These are phyloP conservation scores for Mrakia frigida DNA, from an alignment of 768 basidiomycete genomes.

Conservation along the genomic window DNA sequence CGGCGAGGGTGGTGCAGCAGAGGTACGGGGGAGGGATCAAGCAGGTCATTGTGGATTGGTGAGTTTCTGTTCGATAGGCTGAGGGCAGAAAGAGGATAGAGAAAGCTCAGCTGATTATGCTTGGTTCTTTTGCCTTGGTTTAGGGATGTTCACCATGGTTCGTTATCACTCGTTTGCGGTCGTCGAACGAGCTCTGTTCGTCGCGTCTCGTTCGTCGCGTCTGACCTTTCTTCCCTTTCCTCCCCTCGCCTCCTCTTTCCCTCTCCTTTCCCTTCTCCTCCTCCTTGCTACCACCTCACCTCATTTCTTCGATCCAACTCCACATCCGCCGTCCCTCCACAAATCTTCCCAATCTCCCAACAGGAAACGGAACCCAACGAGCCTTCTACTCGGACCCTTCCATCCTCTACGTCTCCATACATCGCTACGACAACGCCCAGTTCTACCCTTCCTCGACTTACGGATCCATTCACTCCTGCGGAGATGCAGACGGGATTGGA, in stretches of 20 bases:
- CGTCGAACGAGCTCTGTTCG: background rate
- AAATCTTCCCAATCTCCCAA: background rate
- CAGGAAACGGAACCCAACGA: conserved; percentile 94
- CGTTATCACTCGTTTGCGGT: conserved; percentile 30
- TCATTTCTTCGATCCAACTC: background rate
- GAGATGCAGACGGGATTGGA: conserved; percentile 75
- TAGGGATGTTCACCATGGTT: conserved; percentile 96
- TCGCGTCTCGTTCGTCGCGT: background rate
- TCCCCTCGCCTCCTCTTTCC: too few species aligned
- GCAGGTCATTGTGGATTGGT: conserved; percentile 95
- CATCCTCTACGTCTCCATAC: conserved; percentile 88
- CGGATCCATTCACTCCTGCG: conserved; percentile 78
- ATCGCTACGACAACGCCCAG: conserved; percentile 83
- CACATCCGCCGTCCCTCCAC: background rate
- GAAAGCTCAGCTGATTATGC: conserved; percentile 5
- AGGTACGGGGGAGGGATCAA: conserved; percentile 60
- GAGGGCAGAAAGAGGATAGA: background rate
- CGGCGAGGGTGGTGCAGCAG: conserved; percentile 72
- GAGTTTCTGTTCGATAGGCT: conserved; percentile 41
- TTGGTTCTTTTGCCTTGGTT: background rate
- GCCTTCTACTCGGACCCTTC: conserved; percentile 90
- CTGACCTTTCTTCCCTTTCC: background rate
- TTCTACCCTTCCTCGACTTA: conserved; percentile 94
- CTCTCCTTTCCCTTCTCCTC: background rate
- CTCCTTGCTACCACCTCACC: background rate